Evolutionary conservation across 2,329 filamentous ascomycete species (phyloP).

Genomic region (Penicillium thymicola): DNA sequence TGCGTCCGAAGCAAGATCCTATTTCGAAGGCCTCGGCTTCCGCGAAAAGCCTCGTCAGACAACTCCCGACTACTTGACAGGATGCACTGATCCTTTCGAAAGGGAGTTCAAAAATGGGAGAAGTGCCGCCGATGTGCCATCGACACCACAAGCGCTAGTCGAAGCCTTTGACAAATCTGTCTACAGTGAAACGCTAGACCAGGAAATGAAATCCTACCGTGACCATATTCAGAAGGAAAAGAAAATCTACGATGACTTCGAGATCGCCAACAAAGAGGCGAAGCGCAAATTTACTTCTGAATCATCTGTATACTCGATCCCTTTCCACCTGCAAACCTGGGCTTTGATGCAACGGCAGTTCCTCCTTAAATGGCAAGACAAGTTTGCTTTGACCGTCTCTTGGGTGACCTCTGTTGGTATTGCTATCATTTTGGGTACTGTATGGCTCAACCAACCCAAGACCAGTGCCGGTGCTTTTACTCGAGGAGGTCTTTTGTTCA

Average conservation of each 20-base stretch:
- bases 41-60: slow-evolving; percentile 72
- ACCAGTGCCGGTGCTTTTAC: slow-evolving; percentile 69
- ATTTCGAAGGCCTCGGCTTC: slow-evolving; percentile 77
- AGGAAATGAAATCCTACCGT: slow-evolving; percentile 69
- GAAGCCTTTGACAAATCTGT: slow-evolving; percentile 67
- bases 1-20: slow-evolving; percentile 61
- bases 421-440: slow-evolving; percentile 73
- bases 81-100: slow-evolving; percentile 80
- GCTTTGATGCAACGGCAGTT: slow-evolving; percentile 81
- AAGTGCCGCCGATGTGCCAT: slow-evolving; percentile 64
- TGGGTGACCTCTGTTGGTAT: slow-evolving; percentile 71
- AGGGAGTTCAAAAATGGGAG: slow-evolving; percentile 69
- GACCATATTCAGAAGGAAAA: slow-evolving; percentile 61
- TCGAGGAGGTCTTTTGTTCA: slow-evolving; percentile 77
- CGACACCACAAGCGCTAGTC: slow-evolving; percentile 63
- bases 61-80: slow-evolving; percentile 76
- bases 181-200: slow-evolving; percentile 54
- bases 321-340: slow-evolving; percentile 79
- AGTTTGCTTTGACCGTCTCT: slow-evolving; percentile 69
- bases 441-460: slow-evolving; percentile 68
- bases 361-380: slow-evolving; percentile 80
- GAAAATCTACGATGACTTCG: slow-evolving; percentile 71
- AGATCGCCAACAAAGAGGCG: slow-evolving; percentile 69
- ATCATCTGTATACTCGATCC: slow-evolving; percentile 76
- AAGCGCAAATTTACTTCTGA: slow-evolving; percentile 70